Conservation (phyloP, 1,284 basidiomycete species). For the Taiwanofungus camphoratus region DNA sequence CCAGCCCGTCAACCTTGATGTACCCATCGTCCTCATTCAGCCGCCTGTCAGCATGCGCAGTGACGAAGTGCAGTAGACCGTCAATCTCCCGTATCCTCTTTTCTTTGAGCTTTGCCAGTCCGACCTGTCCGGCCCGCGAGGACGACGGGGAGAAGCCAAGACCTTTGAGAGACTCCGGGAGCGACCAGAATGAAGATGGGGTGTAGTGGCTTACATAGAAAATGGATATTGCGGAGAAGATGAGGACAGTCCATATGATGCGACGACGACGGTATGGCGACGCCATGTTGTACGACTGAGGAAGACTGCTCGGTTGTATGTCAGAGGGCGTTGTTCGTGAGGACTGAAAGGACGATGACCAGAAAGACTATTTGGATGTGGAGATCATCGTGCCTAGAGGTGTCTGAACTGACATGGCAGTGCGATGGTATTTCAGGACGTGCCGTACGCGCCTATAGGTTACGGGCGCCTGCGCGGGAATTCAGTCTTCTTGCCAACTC, state of each 20-base stretch:
- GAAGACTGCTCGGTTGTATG: too few relatives aligned
- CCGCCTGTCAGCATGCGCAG: constrained; percentile 38
- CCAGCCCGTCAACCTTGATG: constrained; percentile 21
- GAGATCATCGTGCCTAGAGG: too few relatives aligned
- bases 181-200: constrained; percentile 23
- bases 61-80: constrained; percentile 59
- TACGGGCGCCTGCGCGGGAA: too few relatives aligned
- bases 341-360: too few relatives aligned
- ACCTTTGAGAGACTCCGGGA: constrained; percentile 31
- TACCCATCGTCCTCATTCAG: constrained; percentile 36
- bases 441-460: too few relatives aligned
- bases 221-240: constrained; percentile 26
- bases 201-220: constrained; percentile 24
- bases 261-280: constrained; percentile 40
- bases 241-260: constrained; percentile 29
- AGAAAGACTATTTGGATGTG: neutral
- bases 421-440: too few relatives aligned
- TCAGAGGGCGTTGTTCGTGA: too few relatives aligned
- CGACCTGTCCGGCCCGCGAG: constrained; percentile 23
- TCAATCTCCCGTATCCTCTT: constrained; percentile 45
- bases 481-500: too few relatives aligned
- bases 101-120: constrained; percentile 21
- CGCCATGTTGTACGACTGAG: constrained; percentile 1
- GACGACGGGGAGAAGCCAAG: constrained; percentile 21
- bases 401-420: too few relatives aligned